Base-by-base conservation (phyloP, 768 basidiomycete species). In the Trichaptum fuscoviolaceum region DNA sequence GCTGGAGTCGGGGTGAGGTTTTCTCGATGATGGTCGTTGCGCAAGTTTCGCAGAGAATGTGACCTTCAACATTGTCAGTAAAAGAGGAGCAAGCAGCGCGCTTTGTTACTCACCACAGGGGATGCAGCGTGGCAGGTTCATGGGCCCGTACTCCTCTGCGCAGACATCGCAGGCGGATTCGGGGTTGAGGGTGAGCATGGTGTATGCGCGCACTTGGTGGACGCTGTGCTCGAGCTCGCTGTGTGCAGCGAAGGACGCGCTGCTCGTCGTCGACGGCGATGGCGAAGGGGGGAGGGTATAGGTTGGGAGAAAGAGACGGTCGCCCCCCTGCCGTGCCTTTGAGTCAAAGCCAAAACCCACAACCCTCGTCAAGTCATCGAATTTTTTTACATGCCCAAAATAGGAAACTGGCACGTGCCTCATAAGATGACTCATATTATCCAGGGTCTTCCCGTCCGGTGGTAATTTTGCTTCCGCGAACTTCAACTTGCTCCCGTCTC, bases 21-120 rank as follows among this genome's bases (percentile, higher is more conserved):
- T 69, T 69, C 30, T 71, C 67, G 42, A 36, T 57, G 52, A 70
- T 70, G 30, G 67, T 57, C 30, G 65, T 60, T 12, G 68, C 35
- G 64, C 70, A 71, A 8, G 59, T 64, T 25, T 63, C 61, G 58
- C 70, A 71, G 42, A 71, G 65, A 18, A 69, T 64, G 59, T 71
- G 70, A 24, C 70, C 70, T 71, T 59, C 27, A 34, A 18, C n/a
- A 64, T 18, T 35, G 15, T 61, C 57, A 57, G 64, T 18, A 24
- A n/a, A 30, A 10, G 24, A 24, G 35, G 8, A 35, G 35, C 23
- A 58, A 27, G 23, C 26, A 34, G 8, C 20, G 25, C 20, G 57
- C 35, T 25, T 24, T 58, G 35, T 5, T 57, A 63, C 67, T 34
- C 35, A 68, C 66, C 67, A 60, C 67, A 68, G 35, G 67, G 67